Base-by-base conservation (phyloP, 2,329 filamentous ascomycete species). In the Seiridium unicorne region DNA sequence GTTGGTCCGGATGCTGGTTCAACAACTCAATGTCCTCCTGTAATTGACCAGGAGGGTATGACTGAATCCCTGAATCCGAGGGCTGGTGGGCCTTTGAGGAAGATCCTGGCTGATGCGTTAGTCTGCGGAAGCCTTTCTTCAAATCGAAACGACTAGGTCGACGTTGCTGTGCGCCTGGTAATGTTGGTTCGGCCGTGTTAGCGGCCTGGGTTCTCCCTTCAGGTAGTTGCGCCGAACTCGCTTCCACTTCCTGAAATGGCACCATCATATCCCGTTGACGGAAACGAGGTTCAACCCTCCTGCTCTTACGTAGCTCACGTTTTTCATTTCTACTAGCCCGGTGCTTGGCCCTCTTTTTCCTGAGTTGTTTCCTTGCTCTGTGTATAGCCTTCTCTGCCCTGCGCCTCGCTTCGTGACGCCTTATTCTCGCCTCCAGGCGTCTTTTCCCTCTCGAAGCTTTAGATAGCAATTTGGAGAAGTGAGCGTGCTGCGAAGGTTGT, bases 391-490 rank as follows among this genome's bases (percentile, higher is more conserved):
- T 62, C 55, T 62, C 66, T 44, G 61, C 56, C 53, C 47, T 63
- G 42, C 60, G 63, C 59, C 59, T 68, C 53, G 66, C 65, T 46
- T 65, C 60, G 36, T 59, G 62, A 57, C 18, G 55, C 57, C 51
- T 64, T 66, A 10, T 53, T 62, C 49, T 61, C 63, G 38, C 63
- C 49, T 57, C 60, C 18, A 63, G 60, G 26, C 60, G 59, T 34
- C 18, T 57, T 35, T 34, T 10, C n/a, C 31, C n/a, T 40, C 36
- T 42, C n/a, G 26, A 26, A 34, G 26, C n/a, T 49, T 32, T 49
- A 4, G 47, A 32, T 9, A 32, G 26, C n/a, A 34, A 18, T 7
- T 18, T n/a, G 34, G 51, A 35, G 9, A 13, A 32, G 35, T n/a
- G 34, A 2, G 31, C 51, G 4, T 54, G 34, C 31, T 53, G 13